These are phyloP conservation scores for Cystobasidium sp. DNA, from an alignment of 1,284 basidiomycete genomes.

Conservation along the genomic window DNA sequence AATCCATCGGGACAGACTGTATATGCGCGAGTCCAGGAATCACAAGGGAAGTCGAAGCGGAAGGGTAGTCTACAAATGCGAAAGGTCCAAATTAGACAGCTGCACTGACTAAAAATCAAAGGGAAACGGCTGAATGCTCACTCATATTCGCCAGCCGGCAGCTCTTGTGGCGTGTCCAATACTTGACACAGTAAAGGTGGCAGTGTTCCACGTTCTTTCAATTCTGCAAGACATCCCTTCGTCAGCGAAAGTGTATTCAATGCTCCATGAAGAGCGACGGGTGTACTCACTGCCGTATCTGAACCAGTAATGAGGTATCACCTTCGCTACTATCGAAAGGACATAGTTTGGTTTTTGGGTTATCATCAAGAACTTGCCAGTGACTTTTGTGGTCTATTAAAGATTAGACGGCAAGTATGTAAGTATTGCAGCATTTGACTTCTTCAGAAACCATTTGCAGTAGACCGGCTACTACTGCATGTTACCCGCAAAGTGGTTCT, in stretches of 20 bases:
- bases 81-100: neutral
- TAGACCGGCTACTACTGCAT: too few species aligned
- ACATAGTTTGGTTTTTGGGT: constrained; percentile 2
- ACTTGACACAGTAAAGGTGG: constrained; percentile 11
- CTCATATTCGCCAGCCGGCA: constrained; percentile 12
- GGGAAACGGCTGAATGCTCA: neutral
- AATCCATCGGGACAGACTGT: constrained; percentile 4
- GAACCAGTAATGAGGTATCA: constrained; percentile 15
- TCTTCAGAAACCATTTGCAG: too few species aligned
- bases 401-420: too few species aligned
- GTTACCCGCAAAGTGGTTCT: too few species aligned
- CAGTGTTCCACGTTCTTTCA: neutral
- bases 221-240: neutral
- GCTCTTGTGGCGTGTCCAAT: neutral
- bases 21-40: neutral
- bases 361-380: constrained; percentile 10
- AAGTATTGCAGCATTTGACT: too few species aligned
- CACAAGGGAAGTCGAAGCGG: constrained; percentile 16
- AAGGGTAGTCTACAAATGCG: constrained; percentile 4
- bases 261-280: neutral
- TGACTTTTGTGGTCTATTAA: neutral
- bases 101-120: neutral
- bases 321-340: constrained; percentile 15
- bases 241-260: neutral
- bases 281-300: constrained; percentile 2